Base-by-base conservation (phyloP, 805 yeast genomes). In the Kazachstania africana region DNA sequence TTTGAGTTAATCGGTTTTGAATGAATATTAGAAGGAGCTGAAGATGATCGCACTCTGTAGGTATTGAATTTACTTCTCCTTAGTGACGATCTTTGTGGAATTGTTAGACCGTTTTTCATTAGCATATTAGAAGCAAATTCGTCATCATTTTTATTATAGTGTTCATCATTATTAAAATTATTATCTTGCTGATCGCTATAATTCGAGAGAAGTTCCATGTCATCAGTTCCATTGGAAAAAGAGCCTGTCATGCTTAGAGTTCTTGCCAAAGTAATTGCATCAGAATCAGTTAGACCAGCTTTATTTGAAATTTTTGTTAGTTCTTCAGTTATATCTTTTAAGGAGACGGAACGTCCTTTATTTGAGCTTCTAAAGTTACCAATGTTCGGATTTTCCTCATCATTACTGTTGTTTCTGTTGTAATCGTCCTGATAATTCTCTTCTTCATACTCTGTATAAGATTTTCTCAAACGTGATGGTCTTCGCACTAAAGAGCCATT, bases 231-330 rank as follows among this genome's bases (percentile, higher is more conserved):
- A 22, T 29, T 24, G 2, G 36, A 65, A 9, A 80, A 79, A 18
- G 78, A 60, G 0, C 83, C 72, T 0, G 79, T 68, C 28, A 82
- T 68, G 2, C 88, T 78, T 29, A 84, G 63, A 1, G 91, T 75
- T 46, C 93, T 63, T 0, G 94, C 95, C 34, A 83, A 62, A 0
- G 93, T 74, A 4, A 78, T 77, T 1, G 94, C 93, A 59, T 83
- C 93, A 24, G 76, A 70, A 4, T 84, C 75, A 32, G 74, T 77
- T 54, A 81, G 58, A 0, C 93, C 91, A 0, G 88, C 94, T 55
- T 75, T 62, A 40, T 75, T 78, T 0, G 88, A 74, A 28, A 85
- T 60, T 28, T 68, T 72, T 40, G 81, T 79, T 33, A 87, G 61
- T 53, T 87, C 95, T 38, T 62, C 71, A 3, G 94, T 78, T 23